Evolutionary conservation across 2,329 filamentous ascomycete species (phyloP), one percentile per base, ranked within the genome.

Genomic region (Scopulariopsis brevicaulis): DNA sequence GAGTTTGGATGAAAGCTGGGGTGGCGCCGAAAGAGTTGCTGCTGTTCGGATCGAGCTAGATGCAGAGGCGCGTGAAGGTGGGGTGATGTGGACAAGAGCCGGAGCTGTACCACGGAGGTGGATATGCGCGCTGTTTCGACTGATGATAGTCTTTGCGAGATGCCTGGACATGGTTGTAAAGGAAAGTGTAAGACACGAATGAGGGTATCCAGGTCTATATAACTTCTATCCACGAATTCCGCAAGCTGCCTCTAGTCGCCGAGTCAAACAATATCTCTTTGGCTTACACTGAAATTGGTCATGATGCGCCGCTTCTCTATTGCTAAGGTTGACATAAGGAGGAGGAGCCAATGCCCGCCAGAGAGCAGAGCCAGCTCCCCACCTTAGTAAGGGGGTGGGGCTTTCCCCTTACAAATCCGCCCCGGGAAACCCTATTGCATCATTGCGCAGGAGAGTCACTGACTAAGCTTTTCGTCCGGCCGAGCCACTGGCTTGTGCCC

Each of bases 241-340:
- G 4, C 6, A 24, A 8, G 15, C 15, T n/a, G 14, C 18, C 43
- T 50, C 46, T n/a, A 50, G 40, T n/a, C 6, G 14, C n/a, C 18
- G 15, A 46, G 40, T 15, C 18, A n/a, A n/a, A n/a, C 40, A 46
- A 46, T n/a, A 8, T 46, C 12, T 46, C 18, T 43, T 46, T 22
- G 22, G 46, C 54, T 55, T 32, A 56, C 54, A 56, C n/a, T 10
- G 35, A 56, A 22, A 56, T 56, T 56, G 40, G 54, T 56, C 40
- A 56, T 51, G 43, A 56, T 51, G 20, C n/a, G n/a, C 22, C 46
- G 20, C 12, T 35, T 11, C 7, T 15, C 14, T 10, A 32, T 53
- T 53, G 15, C 52, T 53, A 53, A 53, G 25, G 52, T 25, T 55
- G 34, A 55, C 37, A 40, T 55, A 55, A 55, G 54, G 34, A 46